Conservation (phyloP, 2,329 filamentous ascomycete species). For the Ceratocystis colombiana region DNA sequence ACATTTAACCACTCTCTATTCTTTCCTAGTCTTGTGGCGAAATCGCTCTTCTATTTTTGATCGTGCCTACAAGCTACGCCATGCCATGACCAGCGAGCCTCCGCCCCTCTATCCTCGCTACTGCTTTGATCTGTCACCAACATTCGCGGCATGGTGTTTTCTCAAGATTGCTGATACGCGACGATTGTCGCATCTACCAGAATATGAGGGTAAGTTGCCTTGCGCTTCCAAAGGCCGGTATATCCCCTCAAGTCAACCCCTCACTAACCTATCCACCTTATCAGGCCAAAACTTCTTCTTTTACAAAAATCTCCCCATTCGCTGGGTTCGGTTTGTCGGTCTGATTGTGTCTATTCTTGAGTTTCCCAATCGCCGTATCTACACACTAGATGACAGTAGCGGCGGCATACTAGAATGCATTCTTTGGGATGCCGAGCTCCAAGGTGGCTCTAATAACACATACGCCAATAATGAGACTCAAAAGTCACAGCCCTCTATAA, state of each 20-base stretch:
- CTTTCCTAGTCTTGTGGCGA: background rate
- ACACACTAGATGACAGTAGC: constrained; percentile 56
- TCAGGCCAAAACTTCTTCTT: constrained; percentile 51
- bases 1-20: background rate
- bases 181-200: constrained; percentile 38
- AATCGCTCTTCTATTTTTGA: background rate
- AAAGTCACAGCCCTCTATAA: background rate
- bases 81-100: constrained; percentile 42
- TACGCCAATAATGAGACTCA: background rate
- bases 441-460: constrained; percentile 24
- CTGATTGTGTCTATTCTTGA: constrained; percentile 52
- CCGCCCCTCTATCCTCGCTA: constrained; percentile 47
- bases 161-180: constrained; percentile 44
- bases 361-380: constrained; percentile 39
- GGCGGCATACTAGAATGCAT: constrained; percentile 47
- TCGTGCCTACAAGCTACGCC: constrained; percentile 26
- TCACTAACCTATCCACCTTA: background rate
- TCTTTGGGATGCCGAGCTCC: constrained; percentile 27
- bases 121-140: constrained; percentile 54
- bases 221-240: background rate
- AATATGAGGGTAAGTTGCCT: constrained; percentile 42
- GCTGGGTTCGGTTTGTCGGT: constrained; percentile 63
- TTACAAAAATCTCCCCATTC: constrained; percentile 62
- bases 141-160: constrained; percentile 50
- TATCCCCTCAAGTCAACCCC: background rate